Base-by-base conservation (phyloP, 1,284 basidiomycete genomes). In the Xanthoconium separans region DNA sequence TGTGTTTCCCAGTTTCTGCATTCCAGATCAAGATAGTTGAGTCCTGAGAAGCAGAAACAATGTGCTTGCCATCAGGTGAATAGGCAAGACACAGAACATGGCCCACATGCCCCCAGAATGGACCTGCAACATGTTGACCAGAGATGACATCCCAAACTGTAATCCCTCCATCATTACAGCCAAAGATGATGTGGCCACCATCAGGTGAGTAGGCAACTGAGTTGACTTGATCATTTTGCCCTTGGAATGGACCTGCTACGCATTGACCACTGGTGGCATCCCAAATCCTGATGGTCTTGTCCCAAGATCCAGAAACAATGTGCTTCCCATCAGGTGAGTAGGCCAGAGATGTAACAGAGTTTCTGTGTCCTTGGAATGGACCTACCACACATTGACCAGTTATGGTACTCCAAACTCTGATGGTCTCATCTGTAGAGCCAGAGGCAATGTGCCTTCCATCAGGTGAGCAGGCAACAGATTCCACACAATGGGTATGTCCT, bases 121-220 rank as follows among this genome's bases (percentile, higher is more conserved):
- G 40, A 31, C 29, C 43, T 44, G 27, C 27, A 11, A 44, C n/a
- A 44, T 10, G 13, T 20, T 30, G 43, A 31, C 43, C 43, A 44
- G 29, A 30, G 29, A 6, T 29, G 6, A 4, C 43, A 44, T 44
- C 7, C 43, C 43, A 44, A 31, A 44, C 2, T 3, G 29, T 31
- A 12, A 44, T 31, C n/a, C 24, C n/a, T 1, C 2, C 8, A 4
- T 30, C 37, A 1, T 0, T 0, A n/a, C 39, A 49, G 2, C 20
- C 39, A 42, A 39, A 41, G 18, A 33, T 30, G 33, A 49, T 18
- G 7, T 50, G 11, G 1, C 1, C 44, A 0, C 49, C 49, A 50
- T 43, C 30, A 50, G 48, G 33, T 6, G 48, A 50, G 30, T 50
- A 30, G 41, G 12, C 22, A 44, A 44, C 24, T 20, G 41, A 34